Base-by-base conservation (phyloP, 2,329 filamentous ascomycete species). In the Coniella lustricola region DNA sequence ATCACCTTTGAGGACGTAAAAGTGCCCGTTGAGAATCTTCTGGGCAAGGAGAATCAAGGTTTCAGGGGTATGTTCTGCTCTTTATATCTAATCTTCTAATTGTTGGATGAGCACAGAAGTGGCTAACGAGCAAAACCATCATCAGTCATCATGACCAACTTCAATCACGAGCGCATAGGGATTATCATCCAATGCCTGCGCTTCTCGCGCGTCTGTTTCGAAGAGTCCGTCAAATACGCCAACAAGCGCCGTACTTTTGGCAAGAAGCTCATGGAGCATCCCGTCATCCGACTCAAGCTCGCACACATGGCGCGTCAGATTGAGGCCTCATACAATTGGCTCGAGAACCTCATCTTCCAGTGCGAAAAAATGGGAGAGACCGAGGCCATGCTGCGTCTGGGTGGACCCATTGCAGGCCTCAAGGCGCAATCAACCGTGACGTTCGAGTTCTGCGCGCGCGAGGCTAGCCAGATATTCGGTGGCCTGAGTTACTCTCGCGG, bases 1-100 rank as follows among this genome's bases (percentile, higher is more conserved):
- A 84, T 98, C 64, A 96, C 91, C 37, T 97, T 97, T 58, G 93
- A 98, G 69, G 93, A 98, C 64, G 93, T 97, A 69, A 97, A 97
- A 76, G 93, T 98, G 0, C 93, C 93, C 1, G 93, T 97, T n/a
- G 91, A 95, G 78, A 97, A 98, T 74, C 69, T 98, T 60, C 84
- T 98, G 52, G 93, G 93, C 71, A 97, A 96, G 76, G 85, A 95
- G 74, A 95, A 98, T 77, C 85, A 95, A 67, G 93, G 93, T 34
- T 98, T 98, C 81, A 88, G 90, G 72, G 79, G 79, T 82, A 68
- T 57, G 64, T 54, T n/a, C n/a, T n/a, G n/a, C 22, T 48, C 16
- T 40, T 18, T 35, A 16, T 14, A 13, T 12, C 2, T 12, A 12
- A 13, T 13, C 17, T 17, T 32, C 16, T 22, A 41, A 3, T 5